Base-by-base conservation (phyloP, 306 rosid genomes). In the Hippophae gyantsensis region DNA sequence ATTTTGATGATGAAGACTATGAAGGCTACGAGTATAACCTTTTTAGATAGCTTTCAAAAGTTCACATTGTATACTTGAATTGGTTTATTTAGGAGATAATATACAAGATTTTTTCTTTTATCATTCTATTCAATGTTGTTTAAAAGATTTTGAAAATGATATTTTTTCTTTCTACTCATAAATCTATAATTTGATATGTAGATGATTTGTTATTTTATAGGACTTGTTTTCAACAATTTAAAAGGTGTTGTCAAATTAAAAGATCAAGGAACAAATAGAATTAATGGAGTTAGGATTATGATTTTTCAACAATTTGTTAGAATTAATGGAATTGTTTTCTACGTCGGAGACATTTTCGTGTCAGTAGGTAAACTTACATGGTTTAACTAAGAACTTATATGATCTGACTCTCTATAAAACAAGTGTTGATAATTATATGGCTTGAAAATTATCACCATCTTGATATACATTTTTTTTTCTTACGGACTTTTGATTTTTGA, bases 81-180 rank as follows among this genome's bases (percentile, higher is more conserved):
- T 87, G 96, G 55, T 92, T 92, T 68, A 68, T 87, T 51, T 96
- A 87, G 76, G 98, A 92, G 95, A 96, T 92, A 83, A 66, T 62
- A 26, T 60, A 38, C 67, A 10, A 32, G 46, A 13, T 40, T 44
- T 13, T 48, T 47, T 40, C 6, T 52, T 25, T 18, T 18, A 18
- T 18, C 18, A 18, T 18, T 18, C 18, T 18, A 18, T 18, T 18
- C 18, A 18, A 18, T 18, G 0, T 18, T 18, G 18, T 18, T 0
- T 18, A 0, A 18, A 18, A 18, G 18, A 18, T 18, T 18, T 0
- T 18, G 18, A 18, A 18, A 18, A 18, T 18, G 18, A 18, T 18
- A n/a, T 48, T 67, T 65, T 45, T 52, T 51, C 56, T 41, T 57
- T 38, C 3, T 54, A 12, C 48, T 48, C 42, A 62, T 52, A 18